A percentile compares a stretch with the other conserved stretches of the same genome.
Evolutionary conservation across 768 basidiomycete species (phyloP).

Genomic region (Gloeostereum incarnatum): DNA sequence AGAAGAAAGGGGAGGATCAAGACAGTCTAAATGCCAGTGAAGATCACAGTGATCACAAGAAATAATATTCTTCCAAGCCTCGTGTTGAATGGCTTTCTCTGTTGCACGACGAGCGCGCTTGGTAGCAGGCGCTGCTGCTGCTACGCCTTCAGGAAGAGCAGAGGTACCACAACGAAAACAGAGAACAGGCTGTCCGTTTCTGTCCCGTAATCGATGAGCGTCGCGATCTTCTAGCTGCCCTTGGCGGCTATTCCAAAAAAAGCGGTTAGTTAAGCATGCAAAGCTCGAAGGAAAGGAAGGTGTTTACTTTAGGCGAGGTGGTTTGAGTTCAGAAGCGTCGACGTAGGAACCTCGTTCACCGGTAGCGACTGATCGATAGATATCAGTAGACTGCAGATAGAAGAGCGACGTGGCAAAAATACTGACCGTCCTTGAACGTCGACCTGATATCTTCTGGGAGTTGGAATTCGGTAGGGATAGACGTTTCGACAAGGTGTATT

Average conservation of each 20-base stretch:
- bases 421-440: slow-evolving; percentile 83
- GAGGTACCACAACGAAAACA: slow-evolving; percentile 89
- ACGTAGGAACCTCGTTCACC: slow-evolving; percentile 78
- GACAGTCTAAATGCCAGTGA: slow-evolving; percentile 96
- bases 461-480: slow-evolving; percentile 74
- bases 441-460: slow-evolving; percentile 77
- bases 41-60: slow-evolving; percentile 93
- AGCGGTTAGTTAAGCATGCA: slow-evolving; percentile 8
- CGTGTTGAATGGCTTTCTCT: slow-evolving; percentile 31
- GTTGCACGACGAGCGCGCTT: slow-evolving; percentile 46
- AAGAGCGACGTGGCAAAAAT: slow-evolving; percentile 6
- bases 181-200: slow-evolving; percentile 72
- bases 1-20: slow-evolving; percentile 79
- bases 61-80: slow-evolving; percentile 67
- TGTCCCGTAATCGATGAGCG: slow-evolving; percentile 77
- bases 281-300: slow-evolving; percentile 6
- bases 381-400: slow-evolving; percentile 10
- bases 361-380: slow-evolving; percentile 51
- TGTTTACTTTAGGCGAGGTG: slow-evolving; percentile 69
- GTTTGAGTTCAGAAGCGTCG: slow-evolving; percentile 68
- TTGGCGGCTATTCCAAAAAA: slow-evolving; percentile 45
- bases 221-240: slow-evolving; percentile 91
- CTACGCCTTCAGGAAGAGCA: slow-evolving; percentile 49
- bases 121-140: slow-evolving; percentile 41
- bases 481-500: slow-evolving; percentile 56